phyloP scores from a whole-genome alignment of 345 rosid genomes.

The Kandelia obovata region DNA sequence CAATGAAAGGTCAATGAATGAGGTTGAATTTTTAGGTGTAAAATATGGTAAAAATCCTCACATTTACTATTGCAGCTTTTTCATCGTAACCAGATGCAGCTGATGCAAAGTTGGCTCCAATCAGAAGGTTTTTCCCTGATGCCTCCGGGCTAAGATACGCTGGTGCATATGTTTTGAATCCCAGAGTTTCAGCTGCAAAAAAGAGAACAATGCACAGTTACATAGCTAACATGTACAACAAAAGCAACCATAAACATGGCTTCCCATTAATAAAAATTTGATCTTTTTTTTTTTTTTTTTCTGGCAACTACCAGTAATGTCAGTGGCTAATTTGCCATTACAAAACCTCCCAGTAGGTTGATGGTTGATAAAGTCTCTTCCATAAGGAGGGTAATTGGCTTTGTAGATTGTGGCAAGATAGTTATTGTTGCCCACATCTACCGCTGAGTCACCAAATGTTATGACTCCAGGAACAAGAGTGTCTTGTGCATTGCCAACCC shows the following conservation, averaged over 20 bases:
- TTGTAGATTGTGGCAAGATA: slow-evolving; percentile 68
- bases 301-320: slow-evolving; percentile 54
- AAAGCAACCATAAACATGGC: too few species aligned
- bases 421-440: slow-evolving; percentile 92
- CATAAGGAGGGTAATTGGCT: slow-evolving; percentile 93
- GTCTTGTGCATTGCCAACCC: slow-evolving; percentile 28
- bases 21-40: too few species aligned
- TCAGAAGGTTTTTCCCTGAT: slow-evolving; percentile 82
- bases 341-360: slow-evolving; percentile 88
- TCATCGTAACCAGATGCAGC: slow-evolving; percentile 94
- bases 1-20: not conserved
- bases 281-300: not conserved
- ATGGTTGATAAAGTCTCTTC: slow-evolving; percentile 67
- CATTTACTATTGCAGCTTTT: slow-evolving; percentile 55
- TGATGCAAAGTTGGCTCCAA: slow-evolving; percentile 91
- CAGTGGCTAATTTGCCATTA: slow-evolving; percentile 89
- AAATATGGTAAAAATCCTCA: slow-evolving; percentile 14
- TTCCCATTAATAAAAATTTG: too few species aligned
- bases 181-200: slow-evolving; percentile 74
- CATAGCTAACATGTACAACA: too few species aligned
- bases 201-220: not conserved
- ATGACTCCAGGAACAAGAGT: slow-evolving; percentile 71
- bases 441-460: slow-evolving; percentile 82
- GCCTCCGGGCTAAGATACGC: slow-evolving; percentile 89
- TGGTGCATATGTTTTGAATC: slow-evolving; percentile 69